Evolutionary conservation across 176 grass and related monocot genomes (phyloP), one percentile per base, ranked within the genome.

Genomic region (Paspalum vaginatum): DNA sequence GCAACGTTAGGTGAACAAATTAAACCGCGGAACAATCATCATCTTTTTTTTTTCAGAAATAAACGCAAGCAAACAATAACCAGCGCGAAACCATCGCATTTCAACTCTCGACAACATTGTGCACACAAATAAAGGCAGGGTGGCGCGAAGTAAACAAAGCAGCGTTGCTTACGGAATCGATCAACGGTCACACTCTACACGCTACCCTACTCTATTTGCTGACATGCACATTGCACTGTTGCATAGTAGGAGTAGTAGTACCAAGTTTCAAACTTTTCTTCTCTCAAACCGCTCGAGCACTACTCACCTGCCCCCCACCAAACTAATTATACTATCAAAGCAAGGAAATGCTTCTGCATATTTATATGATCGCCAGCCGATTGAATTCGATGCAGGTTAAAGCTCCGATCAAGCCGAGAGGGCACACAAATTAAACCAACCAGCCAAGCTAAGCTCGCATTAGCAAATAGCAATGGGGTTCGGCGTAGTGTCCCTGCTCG

Each of bases 401-500:
- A 7, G 41, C 10, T 66, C 0, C 42, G 63, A 67, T 65, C 9
- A n/a, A 41, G 8, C 13, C 9, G 1, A 18, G 55, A 60, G 57
- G 26, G 11, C 32, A 32, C 32, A 9, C 17, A 8, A 24, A 56
- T 18, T 17, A 6, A 8, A 8, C 54, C 9, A 26, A 13, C 22
- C 21, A 13, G 32, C 32, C 32, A 32, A 60, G 57, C 55, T 58
- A 45, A 45, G 32, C 32, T 48, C 24, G 57, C 12, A 32, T 62
- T 8, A 26, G 60, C 67, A 58, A 24, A n/a, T 11, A 65, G 2
- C 56, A 15, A 93, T 93, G 91, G 91, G 89, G 66, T 87, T 94
- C 79, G 79, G 89, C 89, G 50, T 92, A 24, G 82, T 89, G 70
- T 79, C 90, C 45, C 72, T 97, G 9, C 47, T 88, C 53, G 80